A percentile compares a stretch with the other conserved stretches of the same genome.
Conservation (phyloP, 2,329 filamentous ascomycete genomes). For the Fusarium subglutinans region DNA sequence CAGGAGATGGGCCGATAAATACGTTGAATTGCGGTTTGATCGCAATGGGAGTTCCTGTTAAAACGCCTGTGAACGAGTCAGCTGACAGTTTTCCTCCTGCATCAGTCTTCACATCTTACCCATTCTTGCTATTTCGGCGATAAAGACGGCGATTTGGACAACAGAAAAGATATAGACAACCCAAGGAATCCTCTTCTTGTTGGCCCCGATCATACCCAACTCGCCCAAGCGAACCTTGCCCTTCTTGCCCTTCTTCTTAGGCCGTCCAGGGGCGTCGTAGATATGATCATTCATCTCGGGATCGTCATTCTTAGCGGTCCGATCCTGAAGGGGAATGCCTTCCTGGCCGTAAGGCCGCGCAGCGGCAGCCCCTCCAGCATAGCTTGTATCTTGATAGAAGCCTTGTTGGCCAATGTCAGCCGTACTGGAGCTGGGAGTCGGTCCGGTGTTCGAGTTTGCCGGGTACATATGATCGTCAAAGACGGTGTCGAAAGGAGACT, state of each 20-base stretch:
- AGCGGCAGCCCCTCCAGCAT: conserved; percentile 60
- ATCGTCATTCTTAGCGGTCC: conserved; percentile 53
- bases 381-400: conserved; percentile 64
- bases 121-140: conserved; percentile 86
- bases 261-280: conserved; percentile 61
- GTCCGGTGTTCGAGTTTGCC: conserved; percentile 55
- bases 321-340: conserved; percentile 67
- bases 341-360: conserved; percentile 55
- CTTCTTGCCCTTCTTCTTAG: conserved; percentile 49
- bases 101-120: conserved; percentile 60
- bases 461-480: conserved; percentile 76
- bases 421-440: conserved; percentile 48
- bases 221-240: conserved; percentile 65
- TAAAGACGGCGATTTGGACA: conserved; percentile 85
- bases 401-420: conserved; percentile 51
- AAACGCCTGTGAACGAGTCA: conserved; percentile 61
- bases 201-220: conserved; percentile 66
- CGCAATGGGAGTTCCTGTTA: conserved; percentile 81
- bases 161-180: conserved; percentile 83
- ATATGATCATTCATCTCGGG: conserved; percentile 65
- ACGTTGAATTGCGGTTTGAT: conserved; percentile 90
- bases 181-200: conserved; percentile 73
- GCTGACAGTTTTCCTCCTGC: conserved; percentile 1
- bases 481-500: conserved; percentile 70
- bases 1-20: conserved; percentile 94